Evolutionary conservation across 2,329 filamentous ascomycete species (phyloP).

Genomic region (Phyllosticta citriasiana): DNA sequence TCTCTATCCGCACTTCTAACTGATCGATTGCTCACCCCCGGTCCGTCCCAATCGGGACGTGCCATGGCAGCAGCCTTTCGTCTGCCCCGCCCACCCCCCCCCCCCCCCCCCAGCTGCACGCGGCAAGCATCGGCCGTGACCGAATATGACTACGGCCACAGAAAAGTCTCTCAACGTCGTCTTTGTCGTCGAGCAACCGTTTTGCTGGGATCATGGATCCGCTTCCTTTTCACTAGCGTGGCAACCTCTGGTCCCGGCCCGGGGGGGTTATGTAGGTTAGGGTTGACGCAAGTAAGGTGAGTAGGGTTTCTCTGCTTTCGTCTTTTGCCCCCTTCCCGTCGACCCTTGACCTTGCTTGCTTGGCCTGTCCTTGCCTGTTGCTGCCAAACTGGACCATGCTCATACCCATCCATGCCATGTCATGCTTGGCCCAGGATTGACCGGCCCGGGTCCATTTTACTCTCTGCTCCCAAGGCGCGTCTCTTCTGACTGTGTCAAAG

Average conservation of each 20-base stretch:
- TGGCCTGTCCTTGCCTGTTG: not conserved
- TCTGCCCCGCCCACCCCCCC: too few species aligned
- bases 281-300: not conserved
- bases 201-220: not conserved
- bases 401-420: not conserved
- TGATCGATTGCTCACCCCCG: not conserved
- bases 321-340: not conserved
- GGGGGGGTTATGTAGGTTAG: not conserved
- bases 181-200: not conserved
- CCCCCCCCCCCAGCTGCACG: not conserved
- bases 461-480: not conserved
- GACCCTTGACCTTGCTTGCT: not conserved
- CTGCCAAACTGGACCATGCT: not conserved
- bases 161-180: not conserved
- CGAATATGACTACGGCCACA: not conserved
- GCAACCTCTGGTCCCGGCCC: not conserved
- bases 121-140: not conserved
- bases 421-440: not conserved
- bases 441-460: not conserved
- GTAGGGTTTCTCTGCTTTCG: not conserved
- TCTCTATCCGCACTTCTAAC: not conserved
- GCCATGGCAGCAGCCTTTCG: not conserved
- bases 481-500: not conserved
- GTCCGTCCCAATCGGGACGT: not conserved
- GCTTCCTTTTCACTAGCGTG: not conserved